phyloP scores from a whole-genome alignment of 768 basidiomycete genomes.

The Hemileccinum impolitum region DNA sequence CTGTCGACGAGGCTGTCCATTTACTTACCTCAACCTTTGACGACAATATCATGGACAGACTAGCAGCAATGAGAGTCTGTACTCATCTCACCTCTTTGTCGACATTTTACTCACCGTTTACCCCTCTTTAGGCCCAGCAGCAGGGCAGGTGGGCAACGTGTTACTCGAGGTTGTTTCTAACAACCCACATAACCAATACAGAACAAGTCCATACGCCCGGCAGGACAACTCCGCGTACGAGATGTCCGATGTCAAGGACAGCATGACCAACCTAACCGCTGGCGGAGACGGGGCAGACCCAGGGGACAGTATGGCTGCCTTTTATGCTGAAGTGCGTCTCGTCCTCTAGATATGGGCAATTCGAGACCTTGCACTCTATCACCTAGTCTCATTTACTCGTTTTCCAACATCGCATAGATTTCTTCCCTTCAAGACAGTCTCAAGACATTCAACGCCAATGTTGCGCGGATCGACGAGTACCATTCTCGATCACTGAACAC shows the following conservation, averaged over 20 bases:
- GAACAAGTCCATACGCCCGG: slow-evolving; percentile 63
- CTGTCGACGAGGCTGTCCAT: not conserved
- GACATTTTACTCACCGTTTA: slow-evolving; percentile 6
- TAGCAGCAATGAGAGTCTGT: slow-evolving; percentile 80
- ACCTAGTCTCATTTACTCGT: not conserved
- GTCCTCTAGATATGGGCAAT: not conserved
- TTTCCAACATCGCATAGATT: slow-evolving; percentile 45
- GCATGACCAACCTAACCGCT: slow-evolving; percentile 47
- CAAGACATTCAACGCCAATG: slow-evolving; percentile 64
- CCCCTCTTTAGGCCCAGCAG: slow-evolving; percentile 57
- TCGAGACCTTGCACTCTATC: not conserved
- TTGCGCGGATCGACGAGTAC: slow-evolving; percentile 63
- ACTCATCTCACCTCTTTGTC: not conserved
- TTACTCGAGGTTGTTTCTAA: not conserved
- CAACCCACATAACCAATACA: slow-evolving; percentile 26
- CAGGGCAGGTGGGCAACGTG: slow-evolving; percentile 47
- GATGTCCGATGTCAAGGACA: slow-evolving; percentile 67
- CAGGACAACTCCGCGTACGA: slow-evolving; percentile 62
- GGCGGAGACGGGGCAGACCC: slow-evolving; percentile 36
- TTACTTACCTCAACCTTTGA: slow-evolving; percentile 45
- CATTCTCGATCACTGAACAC: slow-evolving; percentile 75
- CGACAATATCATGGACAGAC: slow-evolving; percentile 69
- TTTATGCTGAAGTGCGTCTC: slow-evolving; percentile 66
- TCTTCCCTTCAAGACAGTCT: slow-evolving; percentile 71
- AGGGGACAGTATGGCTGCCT: slow-evolving; percentile 60